Evolutionary conservation across 768 basidiomycete species (phyloP).

Genomic region (Royoungia palumana): DNA sequence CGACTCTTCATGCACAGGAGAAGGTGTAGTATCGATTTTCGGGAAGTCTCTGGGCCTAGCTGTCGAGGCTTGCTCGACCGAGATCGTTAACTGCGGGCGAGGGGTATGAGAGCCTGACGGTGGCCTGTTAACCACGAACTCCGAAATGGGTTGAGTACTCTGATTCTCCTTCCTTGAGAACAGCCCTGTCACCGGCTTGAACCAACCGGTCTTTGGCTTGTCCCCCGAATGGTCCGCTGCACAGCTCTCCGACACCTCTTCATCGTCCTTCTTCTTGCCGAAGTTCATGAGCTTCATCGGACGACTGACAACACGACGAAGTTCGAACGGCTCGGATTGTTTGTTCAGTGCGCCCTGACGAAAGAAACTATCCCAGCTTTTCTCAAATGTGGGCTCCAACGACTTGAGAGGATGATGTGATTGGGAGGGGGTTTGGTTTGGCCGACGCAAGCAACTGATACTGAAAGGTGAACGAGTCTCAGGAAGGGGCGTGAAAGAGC

Average conservation of each 20-base stretch:
- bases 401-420: constrained; percentile 23
- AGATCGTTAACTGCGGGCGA: constrained; percentile 41
- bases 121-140: constrained; percentile 21
- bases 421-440: constrained; percentile 33
- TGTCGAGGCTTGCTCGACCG: constrained; percentile 38
- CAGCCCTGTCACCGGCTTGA: constrained; percentile 33
- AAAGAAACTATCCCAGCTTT: constrained; percentile 47
- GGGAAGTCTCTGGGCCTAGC: constrained; percentile 26
- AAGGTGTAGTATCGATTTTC: constrained; percentile 28
- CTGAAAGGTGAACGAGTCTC: constrained; percentile 30
- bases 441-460: constrained; percentile 37
- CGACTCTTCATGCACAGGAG: constrained; percentile 23
- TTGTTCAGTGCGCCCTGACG: constrained; percentile 22
- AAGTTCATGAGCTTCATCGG: constrained; percentile 44
- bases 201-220: constrained; percentile 32
- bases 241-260: constrained; percentile 23
- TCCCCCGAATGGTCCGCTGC: constrained; percentile 24
- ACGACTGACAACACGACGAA: constrained; percentile 24
- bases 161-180: constrained; percentile 24
- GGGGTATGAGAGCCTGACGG: constrained; percentile 12
- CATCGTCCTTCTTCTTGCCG: constrained; percentile 38
- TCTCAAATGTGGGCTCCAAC: constrained; percentile 33
- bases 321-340: constrained; percentile 24
- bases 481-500: constrained; percentile 53
- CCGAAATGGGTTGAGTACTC: constrained; percentile 4